These are phyloP conservation scores for Bocquillonia castaneifolia DNA, from an alignment of 441 rosid genomes.

Conservation along the genomic window DNA sequence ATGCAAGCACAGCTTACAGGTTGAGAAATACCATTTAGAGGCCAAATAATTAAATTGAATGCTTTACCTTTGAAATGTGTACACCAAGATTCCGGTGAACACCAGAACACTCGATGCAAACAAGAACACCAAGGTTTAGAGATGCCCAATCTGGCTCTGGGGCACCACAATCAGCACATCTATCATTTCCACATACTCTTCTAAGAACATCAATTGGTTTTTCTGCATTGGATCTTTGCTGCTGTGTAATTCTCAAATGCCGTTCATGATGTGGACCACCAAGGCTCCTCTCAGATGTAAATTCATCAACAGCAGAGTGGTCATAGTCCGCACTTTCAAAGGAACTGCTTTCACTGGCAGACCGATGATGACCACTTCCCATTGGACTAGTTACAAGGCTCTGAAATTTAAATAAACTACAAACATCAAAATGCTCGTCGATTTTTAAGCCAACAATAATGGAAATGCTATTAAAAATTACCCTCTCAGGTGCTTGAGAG, in stretches of 20 bases:
- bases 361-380: constrained; percentile 97
- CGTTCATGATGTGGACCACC: constrained; percentile 59
- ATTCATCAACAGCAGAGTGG: constrained; percentile 71
- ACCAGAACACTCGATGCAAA: constrained; percentile 98
- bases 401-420: constrained; percentile 43
- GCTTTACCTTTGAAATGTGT: constrained; percentile 87
- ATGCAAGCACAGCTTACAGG: neutral
- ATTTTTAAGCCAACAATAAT: constrained; percentile 11
- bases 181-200: constrained; percentile 89
- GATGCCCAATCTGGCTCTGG: constrained; percentile 99
- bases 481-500: constrained; percentile 95
- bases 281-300: constrained; percentile 66
- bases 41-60: constrained; percentile 5
- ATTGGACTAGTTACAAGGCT: constrained; percentile 70
- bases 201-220: constrained; percentile 87
- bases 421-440: constrained; percentile 25
- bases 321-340: constrained; percentile 97
- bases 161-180: constrained; percentile 99
- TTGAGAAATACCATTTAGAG: neutral
- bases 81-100: constrained; percentile 99
- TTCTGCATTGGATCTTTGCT: constrained; percentile 64
- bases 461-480: constrained; percentile 28
- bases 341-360: constrained; percentile 98
- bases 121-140: constrained; percentile 90
- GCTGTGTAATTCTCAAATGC: constrained; percentile 57